phyloP scores from a whole-genome alignment of 768 basidiomycete species.

The Boletus eberwhitei region DNA sequence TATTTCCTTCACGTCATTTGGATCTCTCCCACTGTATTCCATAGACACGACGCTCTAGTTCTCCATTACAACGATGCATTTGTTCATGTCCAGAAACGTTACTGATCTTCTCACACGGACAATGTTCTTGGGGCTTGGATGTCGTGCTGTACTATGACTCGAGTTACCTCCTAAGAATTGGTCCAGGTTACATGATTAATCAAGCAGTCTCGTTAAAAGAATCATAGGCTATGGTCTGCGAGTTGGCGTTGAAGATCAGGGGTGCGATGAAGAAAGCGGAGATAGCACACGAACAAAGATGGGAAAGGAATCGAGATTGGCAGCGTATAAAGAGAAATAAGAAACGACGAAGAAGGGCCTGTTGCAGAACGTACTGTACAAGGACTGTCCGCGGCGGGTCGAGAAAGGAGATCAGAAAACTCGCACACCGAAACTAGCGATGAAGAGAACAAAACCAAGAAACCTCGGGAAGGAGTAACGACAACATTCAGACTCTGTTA shows the following conservation, averaged over 20 bases:
- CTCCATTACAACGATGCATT: not conserved
- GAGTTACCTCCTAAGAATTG: not conserved
- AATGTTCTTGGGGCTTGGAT: too few relatives aligned
- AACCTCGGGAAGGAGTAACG: not conserved
- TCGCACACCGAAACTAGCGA: conserved; percentile 3
- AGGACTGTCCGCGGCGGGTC: conserved; percentile 13
- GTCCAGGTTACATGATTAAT: conserved; percentile 14
- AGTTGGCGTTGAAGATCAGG: not conserved
- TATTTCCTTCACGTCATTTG: not conserved
- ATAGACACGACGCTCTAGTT: not conserved
- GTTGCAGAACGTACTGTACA: conserved; percentile 22
- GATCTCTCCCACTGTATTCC: not conserved
- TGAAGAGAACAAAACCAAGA: conserved; percentile 4
- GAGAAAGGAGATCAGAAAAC: not conserved
- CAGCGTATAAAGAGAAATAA: conserved; percentile 35
- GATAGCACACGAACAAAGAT: conserved; percentile 10
- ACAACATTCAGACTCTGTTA: conserved; percentile 10
- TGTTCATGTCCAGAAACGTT: not conserved
- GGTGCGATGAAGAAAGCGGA: conserved; percentile 1
- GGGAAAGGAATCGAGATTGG: not conserved
- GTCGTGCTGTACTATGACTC: not conserved
- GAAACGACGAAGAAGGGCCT: conserved; percentile 12
- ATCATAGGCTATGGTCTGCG: conserved; percentile 16
- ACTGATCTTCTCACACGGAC: not conserved
- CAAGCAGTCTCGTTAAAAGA: conserved; percentile 12